Evolutionary conservation across 148 eudicot species (phyloP), one percentile per base, ranked within the genome.

Genomic region (Silene uniflora): DNA sequence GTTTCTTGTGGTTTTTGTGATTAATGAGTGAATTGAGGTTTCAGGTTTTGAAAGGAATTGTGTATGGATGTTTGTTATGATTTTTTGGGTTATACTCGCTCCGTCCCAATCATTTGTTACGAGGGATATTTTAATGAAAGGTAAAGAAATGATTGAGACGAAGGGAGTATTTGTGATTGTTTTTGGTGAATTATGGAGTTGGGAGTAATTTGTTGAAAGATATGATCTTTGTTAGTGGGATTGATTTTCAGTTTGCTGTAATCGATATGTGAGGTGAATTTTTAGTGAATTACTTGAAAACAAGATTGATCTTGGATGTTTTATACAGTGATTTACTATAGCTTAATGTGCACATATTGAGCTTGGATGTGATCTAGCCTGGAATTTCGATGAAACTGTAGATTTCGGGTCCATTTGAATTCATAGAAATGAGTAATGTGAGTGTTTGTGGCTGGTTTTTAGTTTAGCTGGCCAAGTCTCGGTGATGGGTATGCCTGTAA

Each of bases 351-450:
- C 44, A 21, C 18, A 12, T 1, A 24, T 24, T 49, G 59, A 47
- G 12, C 35, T 46, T 13, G 39, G 5, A 27, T 68, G 69, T 46
- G 13, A 49, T 25, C 69, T 13, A 23, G 76, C 22, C 24, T 19
- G 49, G 22, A 78, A 59, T 14, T 67, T 60, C 69, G 47, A 78
- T 78, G 4, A 72, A 78, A 82, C n/a, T 29, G 29, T 29, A 4
- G 58, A 21, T 5, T 27, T 21, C 6, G 42, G 44, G 9, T 21
- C 47, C 13, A 8, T 23, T 67, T 67, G 71, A 35, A 8, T 66
- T 32, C 47, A 18, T 32, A 35, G 69, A 7, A 22, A 35, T 35
- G 47, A 66, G 12, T 27, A 29, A 17, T 21, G 12, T 22, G 55
- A 21, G 32, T 7, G 13, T 69, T 47, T 21, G 35, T 24, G 39